Evolutionary conservation across 441 rosid genomes (phyloP).

Genomic region (Dalechampia spathulata): DNA sequence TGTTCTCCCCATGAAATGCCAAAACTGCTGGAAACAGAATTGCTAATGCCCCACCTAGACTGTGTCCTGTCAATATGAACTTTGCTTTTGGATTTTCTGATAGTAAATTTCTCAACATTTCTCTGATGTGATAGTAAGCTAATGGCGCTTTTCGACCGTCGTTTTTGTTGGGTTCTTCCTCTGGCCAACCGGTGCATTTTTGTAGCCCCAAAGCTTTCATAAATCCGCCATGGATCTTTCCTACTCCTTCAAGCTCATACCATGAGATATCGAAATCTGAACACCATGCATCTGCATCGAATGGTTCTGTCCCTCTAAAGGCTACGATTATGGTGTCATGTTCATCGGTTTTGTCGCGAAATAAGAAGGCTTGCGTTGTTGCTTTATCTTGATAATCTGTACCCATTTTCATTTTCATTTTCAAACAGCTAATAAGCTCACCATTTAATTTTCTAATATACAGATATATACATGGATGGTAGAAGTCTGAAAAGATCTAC

Average conservation of each 20-base stretch:
- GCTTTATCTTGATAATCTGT: constrained; percentile 55
- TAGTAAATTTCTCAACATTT: constrained; percentile 29
- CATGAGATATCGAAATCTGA: constrained; percentile 67
- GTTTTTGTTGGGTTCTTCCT: constrained; percentile 14
- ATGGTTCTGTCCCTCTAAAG: constrained; percentile 70
- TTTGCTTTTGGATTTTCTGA: constrained; percentile 23
- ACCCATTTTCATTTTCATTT: background rate
- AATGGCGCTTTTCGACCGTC: constrained; percentile 16
- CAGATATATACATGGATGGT: no score
- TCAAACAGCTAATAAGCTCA: background rate
- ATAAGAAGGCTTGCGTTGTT: constrained; percentile 53
- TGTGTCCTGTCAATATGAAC: constrained; percentile 57
- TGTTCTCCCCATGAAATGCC: constrained; percentile 36
- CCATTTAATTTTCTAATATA: background rate
- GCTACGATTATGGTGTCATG: constrained; percentile 50
- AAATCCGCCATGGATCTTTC: constrained; percentile 68
- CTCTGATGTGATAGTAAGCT: constrained; percentile 52
- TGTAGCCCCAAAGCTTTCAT: constrained; percentile 72
- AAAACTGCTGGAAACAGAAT: constrained; percentile 46
- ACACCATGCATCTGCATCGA: constrained; percentile 66
- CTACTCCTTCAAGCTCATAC: constrained; percentile 55
- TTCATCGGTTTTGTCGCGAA: constrained; percentile 31
- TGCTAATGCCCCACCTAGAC: constrained; percentile 68
- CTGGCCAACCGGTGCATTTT: constrained; percentile 38
- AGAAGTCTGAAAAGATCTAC: no score